A percentile compares a stretch with the other conserved stretches of the same genome.
Evolutionary conservation across 2,329 filamentous ascomycete species (phyloP).

Genomic region (Ophiocordyceps camponoti-rufipedis): DNA sequence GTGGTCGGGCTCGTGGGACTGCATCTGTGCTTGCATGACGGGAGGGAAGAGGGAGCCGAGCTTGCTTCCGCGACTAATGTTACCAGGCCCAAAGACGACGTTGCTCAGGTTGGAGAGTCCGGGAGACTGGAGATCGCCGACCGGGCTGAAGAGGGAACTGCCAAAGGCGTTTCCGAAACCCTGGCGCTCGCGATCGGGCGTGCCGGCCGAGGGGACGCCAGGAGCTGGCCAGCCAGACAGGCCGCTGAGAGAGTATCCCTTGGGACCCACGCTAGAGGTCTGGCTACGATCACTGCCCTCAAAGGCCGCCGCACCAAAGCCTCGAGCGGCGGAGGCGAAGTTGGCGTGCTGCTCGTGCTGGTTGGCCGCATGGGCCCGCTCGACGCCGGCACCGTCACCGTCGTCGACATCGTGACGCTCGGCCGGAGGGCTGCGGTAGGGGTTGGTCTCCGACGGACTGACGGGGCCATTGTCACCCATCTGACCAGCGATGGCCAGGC

Average conservation of each 20-base stretch:
- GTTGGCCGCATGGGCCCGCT: slow-evolving; percentile 24
- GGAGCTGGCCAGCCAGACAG: slow-evolving; percentile 45
- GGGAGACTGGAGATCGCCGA: slow-evolving; percentile 64
- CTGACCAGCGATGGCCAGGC: slow-evolving; percentile 36
- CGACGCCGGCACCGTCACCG: slow-evolving; percentile 31
- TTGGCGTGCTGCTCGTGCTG: slow-evolving; percentile 20
- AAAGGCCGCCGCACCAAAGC: slow-evolving; percentile 30
- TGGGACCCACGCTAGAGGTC: slow-evolving; percentile 72
- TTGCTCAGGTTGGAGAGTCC: slow-evolving; percentile 47
- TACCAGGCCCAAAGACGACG: slow-evolving; percentile 49
- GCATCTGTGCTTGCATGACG: slow-evolving; percentile 85
- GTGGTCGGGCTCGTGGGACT: slow-evolving; percentile 48
- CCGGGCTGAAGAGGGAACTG: slow-evolving; percentile 59
- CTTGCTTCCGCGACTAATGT: slow-evolving; percentile 61
- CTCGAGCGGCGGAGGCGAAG: slow-evolving; percentile 37
- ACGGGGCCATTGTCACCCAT: slow-evolving; percentile 49
- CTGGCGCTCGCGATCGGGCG: slow-evolving; percentile 46
- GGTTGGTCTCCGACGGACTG: slow-evolving; percentile 91
- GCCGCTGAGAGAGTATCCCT: slow-evolving; percentile 49
- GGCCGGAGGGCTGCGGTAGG: slow-evolving; percentile 77
- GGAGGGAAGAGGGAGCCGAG: slow-evolving; percentile 74
- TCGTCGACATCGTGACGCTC: slow-evolving; percentile 51
- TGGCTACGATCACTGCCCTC: slow-evolving; percentile 80
- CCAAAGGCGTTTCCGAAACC: slow-evolving; percentile 47
- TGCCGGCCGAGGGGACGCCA: slow-evolving; percentile 38